Conservation (phyloP, 441 rosid genomes). For the Omphalea diandra region DNA sequence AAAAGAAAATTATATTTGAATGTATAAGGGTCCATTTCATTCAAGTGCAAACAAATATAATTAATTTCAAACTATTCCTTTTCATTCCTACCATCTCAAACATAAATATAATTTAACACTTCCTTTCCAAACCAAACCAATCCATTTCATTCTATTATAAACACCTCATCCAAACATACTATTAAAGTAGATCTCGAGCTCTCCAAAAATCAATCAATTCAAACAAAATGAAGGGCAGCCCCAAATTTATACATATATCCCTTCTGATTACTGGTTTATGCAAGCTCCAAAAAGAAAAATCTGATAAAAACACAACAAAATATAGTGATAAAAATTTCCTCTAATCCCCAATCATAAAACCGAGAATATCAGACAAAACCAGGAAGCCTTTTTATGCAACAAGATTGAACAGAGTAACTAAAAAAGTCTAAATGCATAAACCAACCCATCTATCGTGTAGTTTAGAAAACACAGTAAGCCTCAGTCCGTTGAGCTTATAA, state of each 20-base stretch:
- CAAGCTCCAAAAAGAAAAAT: slow-evolving; percentile 20
- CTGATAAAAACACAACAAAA: slow-evolving; percentile 9
- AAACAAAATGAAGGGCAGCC: background rate
- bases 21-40: too few relatives aligned
- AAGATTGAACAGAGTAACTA: slow-evolving; percentile 14
- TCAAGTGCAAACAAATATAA: too few relatives aligned
- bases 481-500: background rate
- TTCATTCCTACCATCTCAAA: too few relatives aligned
- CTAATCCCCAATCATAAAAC: slow-evolving; percentile 8
- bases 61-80: too few relatives aligned
- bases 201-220: background rate
- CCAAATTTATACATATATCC: background rate
- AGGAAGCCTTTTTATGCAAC: slow-evolving; percentile 10
- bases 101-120: too few relatives aligned
- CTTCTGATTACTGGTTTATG: slow-evolving; percentile 10
- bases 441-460: slow-evolving; percentile 17
- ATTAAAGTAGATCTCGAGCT: background rate
- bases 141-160: too few relatives aligned
- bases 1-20: too few relatives aligned
- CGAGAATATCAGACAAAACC: slow-evolving; percentile 10
- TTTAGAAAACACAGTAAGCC: background rate
- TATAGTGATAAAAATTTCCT: slow-evolving; percentile 18
- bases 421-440: slow-evolving; percentile 19
- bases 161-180: too few relatives aligned
- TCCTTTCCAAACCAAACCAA: too few relatives aligned